Base-by-base conservation (phyloP, 2,329 filamentous ascomycete species). In the Fusarium xylarioides region DNA sequence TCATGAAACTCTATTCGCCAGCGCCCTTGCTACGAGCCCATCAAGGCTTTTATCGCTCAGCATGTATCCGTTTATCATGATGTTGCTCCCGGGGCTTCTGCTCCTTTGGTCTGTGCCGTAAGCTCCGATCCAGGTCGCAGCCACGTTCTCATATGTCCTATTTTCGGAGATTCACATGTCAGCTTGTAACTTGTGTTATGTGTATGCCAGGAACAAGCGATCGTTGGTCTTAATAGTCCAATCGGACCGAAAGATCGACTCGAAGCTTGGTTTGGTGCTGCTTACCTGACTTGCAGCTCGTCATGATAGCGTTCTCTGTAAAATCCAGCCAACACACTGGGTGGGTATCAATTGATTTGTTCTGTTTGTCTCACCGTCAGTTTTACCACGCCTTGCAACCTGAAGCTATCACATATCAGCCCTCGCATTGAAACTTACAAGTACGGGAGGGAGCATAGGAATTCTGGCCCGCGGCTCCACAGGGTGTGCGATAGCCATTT, bases 271-370 rank as follows among this genome's bases (percentile, higher is more conserved):
- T 15, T 55, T 37, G n/a, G 42, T 52, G 28, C 52, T 58, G 86
- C 91, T 82, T 85, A 97, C 95, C 95, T 83, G 91, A 93, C 80
- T 94, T 93, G 83, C 95, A 98, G 74, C 94, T 94, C 40, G 95
- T 98, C 79, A 98, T 91, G 74, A 99, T 97, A 71, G 92, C 92
- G 77, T 97, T 92, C 80, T 98, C 92, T 61, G 95, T 95, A 78
- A 99, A 99, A n/a, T 91, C 93, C 43, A 99, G 83, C 92, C 95
- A 97, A 81, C 91, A 93, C 50, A 97, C 86, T 59, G 95, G 95
- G 82, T 98, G 94, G 68, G 91, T 90, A 81, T 97, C 95, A 40
- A 97, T 90, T 18, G 89, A 86, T 82, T 97, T 98, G 53, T 92
- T 94, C 86, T 95, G 66, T 42, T 44, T 55, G 42, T 56, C 40